phyloP scores from a whole-genome alignment of 2,329 filamentous ascomycete species.

The Lecanicillium sp. region DNA sequence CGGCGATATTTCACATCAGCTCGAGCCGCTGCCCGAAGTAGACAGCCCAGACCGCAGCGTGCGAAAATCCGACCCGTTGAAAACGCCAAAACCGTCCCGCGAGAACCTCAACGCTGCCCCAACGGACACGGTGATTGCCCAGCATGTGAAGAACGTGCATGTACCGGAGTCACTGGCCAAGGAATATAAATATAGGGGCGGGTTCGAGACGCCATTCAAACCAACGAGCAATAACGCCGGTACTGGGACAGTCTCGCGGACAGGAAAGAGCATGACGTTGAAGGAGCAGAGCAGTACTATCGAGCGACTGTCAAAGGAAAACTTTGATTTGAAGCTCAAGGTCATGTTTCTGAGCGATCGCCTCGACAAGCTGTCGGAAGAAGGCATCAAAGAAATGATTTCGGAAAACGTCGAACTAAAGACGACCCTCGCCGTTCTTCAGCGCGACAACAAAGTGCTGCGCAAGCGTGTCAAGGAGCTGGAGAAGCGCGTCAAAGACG shows the following conservation, averaged over 20 bases:
- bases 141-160: constrained; percentile 82
- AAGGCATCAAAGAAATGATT: constrained; percentile 96
- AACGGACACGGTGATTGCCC: constrained; percentile 81
- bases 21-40: constrained; percentile 43
- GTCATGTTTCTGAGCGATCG: constrained; percentile 96
- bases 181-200: constrained; percentile 73
- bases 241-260: constrained; percentile 41
- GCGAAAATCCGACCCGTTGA: constrained; percentile 40
- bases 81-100: constrained; percentile 61
- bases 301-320: constrained; percentile 92
- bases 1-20: constrained; percentile 37
- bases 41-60: constrained; percentile 30
- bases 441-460: constrained; percentile 82
- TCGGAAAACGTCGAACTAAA: constrained; percentile 94
- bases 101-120: constrained; percentile 52
- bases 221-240: constrained; percentile 39
- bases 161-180: constrained; percentile 82
- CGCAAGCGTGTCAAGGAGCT: constrained; percentile 77
- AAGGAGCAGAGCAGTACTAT: constrained; percentile 98
- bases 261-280: constrained; percentile 70
- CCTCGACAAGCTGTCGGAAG: constrained; percentile 86
- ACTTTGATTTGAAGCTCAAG: constrained; percentile 94
- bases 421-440: constrained; percentile 78
- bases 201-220: constrained; percentile 51
- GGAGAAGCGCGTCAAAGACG: constrained; percentile 68